Percentiles rank a stretch among this genome's conserved stretches.
Evolutionary conservation across 1,139 yeast species (phyloP).

Genomic region (Candida sp.): DNA sequence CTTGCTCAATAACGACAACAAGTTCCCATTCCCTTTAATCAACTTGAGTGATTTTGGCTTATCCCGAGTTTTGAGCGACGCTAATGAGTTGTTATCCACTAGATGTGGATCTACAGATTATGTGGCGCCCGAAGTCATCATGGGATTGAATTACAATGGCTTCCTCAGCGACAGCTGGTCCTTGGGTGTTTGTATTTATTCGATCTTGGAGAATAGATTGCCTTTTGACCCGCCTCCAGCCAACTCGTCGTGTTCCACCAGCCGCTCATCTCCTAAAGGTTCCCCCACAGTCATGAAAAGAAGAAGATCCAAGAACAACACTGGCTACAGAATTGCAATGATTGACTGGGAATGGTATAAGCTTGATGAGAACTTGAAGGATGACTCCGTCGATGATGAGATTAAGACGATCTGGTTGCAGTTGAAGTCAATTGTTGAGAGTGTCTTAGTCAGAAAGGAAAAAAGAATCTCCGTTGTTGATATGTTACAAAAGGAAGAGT

Average conservation of each 20-base stretch:
- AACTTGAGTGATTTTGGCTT: conserved; percentile 90
- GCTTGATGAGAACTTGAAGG: conserved; percentile 13
- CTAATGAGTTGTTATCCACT: conserved; percentile 70
- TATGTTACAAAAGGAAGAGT: conserved; percentile 18
- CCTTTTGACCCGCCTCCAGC: conserved; percentile 68
- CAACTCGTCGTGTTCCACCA: conserved; percentile 17
- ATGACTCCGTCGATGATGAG: conserved; percentile 16
- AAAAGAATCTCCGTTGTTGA: conserved; percentile 24
- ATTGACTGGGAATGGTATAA: conserved; percentile 89
- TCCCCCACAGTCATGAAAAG: conserved; percentile 53
- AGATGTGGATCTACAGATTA: conserved; percentile 97
- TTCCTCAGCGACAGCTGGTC: conserved; percentile 94
- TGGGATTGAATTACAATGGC: conserved; percentile 93
- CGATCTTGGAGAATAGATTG: conserved; percentile 79
- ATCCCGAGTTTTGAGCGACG: conserved; percentile 65
- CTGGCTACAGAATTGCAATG: conserved; percentile 90
- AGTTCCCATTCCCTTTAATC: conserved; percentile 23
- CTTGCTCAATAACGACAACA: conserved; percentile 3
- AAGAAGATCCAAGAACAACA: conserved; percentile 56
- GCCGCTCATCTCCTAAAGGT: conserved; percentile 24
- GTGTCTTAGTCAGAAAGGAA: conserved; percentile 44
- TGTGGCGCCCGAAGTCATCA: conserved; percentile 88
- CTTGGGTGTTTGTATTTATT: conserved; percentile 85
- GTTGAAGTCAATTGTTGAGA: conserved; percentile 36
- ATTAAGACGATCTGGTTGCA: conserved; percentile 26